Percentiles rank a stretch among this genome's conserved stretches.
phyloP scores from a whole-genome alignment of 2,329 filamentous ascomycete genomes.

The Chrysoporthe cubensis region DNA sequence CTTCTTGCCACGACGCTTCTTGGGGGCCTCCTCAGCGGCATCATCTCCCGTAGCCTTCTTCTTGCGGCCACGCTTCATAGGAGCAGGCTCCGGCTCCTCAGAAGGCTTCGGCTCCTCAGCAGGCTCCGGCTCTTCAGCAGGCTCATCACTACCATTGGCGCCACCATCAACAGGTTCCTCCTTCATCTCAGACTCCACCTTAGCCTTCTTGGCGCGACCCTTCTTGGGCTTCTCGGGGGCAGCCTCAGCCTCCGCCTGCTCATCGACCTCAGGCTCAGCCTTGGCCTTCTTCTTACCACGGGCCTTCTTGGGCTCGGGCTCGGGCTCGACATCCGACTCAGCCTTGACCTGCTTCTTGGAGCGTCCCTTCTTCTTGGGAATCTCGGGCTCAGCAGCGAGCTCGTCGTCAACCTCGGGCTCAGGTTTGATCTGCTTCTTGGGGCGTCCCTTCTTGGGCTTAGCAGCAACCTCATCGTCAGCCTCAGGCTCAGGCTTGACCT shows the following conservation, averaged over 20 bases:
- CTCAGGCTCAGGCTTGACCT: constrained; percentile 33
- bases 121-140: constrained; percentile 15
- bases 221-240: constrained; percentile 49
- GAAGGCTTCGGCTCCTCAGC: constrained; percentile 8
- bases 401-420: constrained; percentile 40
- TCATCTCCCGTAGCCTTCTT: constrained; percentile 22
- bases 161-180: constrained; percentile 42
- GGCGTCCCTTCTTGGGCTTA: constrained; percentile 47
- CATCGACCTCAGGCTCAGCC: constrained; percentile 19
- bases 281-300: constrained; percentile 37
- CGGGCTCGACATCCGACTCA: constrained; percentile 24
- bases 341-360: constrained; percentile 12
- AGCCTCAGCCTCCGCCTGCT: constrained; percentile 6
- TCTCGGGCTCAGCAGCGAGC: constrained; percentile 55
- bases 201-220: constrained; percentile 36
- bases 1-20: constrained; percentile 26
- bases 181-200: constrained; percentile 35
- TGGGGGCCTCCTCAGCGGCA: constrained; percentile 26
- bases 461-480: constrained; percentile 50
- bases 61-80: constrained; percentile 18
- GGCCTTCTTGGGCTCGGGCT: background rate
- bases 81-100: constrained; percentile 14
- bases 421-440: constrained; percentile 35
- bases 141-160: constrained; percentile 1
- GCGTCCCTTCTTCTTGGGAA: constrained; percentile 49